Base-by-base conservation (phyloP, 1,284 basidiomycete species). In the Leccinum discolor region DNA sequence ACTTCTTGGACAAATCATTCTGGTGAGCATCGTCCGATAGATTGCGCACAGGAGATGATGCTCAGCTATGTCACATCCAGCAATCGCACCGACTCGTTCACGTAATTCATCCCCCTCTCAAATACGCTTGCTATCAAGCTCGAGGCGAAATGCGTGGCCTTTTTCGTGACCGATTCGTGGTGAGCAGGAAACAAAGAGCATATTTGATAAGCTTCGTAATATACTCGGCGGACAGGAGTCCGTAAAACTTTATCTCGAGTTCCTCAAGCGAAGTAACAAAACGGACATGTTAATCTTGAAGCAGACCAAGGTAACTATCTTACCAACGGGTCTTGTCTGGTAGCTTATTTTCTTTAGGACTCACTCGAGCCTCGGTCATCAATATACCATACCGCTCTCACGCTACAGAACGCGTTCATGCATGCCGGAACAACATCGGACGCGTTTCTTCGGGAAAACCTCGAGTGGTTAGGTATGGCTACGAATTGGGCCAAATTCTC, bases 401-500 rank as follows among this genome's bases (percentile, higher is more conserved):
- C 95, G 4, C 86, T 99, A 66, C 93, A 96, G 77, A 98, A 99
- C 76, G 95, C 96, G 2, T 98, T 96, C 77, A 96, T 96, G 87
- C 90, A 97, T 76, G 90, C 96, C 26, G 96, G 96, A 59, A 99
- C 96, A 1, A 95, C 95, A 0, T 96, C 95, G 2, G 96, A 99
- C 73, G 77, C 86, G 44, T 99, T 98, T 83, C 81, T 99, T 32
- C 89, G 95, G 10, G 94, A 97, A 65, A 98, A 98, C 77, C 85
- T 99, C 59, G 96, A 97, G 76, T 99, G 95, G 95, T 86, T 99
- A 2, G 92, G 88, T 26, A 85, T 94, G 67, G 96, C 96, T 2
- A 92, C 91, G 52, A 98, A 99, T 77, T 99, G 96, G 96, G 94
- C 94, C 56, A 99, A 98, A 76, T 99, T 98, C 80, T 94, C 94